Evolutionary conservation across 306 rosid genomes (phyloP).

Genomic region (Quercus alba): DNA sequence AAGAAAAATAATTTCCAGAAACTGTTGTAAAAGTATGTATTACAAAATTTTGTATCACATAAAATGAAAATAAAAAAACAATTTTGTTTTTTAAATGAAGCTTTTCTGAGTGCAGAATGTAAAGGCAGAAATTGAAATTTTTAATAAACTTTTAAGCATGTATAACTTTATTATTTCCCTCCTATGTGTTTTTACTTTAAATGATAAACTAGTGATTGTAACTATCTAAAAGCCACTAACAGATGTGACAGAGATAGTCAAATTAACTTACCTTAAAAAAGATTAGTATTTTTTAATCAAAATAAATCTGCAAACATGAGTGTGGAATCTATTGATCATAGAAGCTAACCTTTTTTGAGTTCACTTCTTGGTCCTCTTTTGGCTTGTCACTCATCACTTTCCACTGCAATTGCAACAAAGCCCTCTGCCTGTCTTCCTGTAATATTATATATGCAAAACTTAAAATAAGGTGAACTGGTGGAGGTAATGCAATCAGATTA

Average conservation of each 20-base stretch:
- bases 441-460: slow-evolving; percentile 17
- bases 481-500: slow-evolving; percentile 6
- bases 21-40: neutral
- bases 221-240: neutral
- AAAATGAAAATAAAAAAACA: neutral
- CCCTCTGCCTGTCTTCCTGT: slow-evolving; percentile 95
- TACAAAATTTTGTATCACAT: neutral
- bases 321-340: slow-evolving; percentile 1
- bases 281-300: slow-evolving; percentile 1
- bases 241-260: neutral
- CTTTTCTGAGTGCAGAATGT: neutral
- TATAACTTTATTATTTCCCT: neutral
- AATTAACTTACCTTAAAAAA: slow-evolving; percentile 2
- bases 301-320: slow-evolving; percentile 16
- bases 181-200: neutral
- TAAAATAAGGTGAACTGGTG: slow-evolving; percentile 7
- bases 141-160: neutral
- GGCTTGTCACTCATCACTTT: slow-evolving; percentile 89
- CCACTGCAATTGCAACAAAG: slow-evolving; percentile 95
- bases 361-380: slow-evolving; percentile 86
- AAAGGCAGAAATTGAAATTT: neutral
- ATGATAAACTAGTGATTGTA: neutral
- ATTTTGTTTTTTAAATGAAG: neutral
- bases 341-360: slow-evolving; percentile 66
- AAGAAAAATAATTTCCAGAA: neutral